phyloP scores from a whole-genome alignment of 371 early-diverging fungal species.

The Coemansia sp. region DNA sequence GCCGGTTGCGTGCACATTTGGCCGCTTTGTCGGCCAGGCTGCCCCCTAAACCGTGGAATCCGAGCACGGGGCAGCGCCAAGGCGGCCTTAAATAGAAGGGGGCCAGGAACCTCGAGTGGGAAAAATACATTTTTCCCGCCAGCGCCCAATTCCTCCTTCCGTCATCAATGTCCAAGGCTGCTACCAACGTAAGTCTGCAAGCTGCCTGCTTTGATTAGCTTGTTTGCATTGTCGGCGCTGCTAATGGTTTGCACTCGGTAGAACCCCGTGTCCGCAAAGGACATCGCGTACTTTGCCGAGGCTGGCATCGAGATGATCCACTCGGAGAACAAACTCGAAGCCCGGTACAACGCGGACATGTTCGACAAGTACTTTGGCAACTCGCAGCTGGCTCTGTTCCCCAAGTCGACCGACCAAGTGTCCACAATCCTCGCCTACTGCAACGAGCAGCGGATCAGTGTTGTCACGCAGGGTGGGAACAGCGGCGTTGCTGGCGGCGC shows the following conservation, averaged over 20 bases:
- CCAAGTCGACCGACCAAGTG: slow-evolving; percentile 85
- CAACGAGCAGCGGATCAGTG: slow-evolving; percentile 72
- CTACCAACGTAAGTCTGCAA: not conserved
- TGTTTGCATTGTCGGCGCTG: not conserved
- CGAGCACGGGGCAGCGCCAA: too few relatives aligned
- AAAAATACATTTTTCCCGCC: not conserved
- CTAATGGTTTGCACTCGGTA: not conserved
- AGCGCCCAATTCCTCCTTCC: not conserved
- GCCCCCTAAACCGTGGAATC: not conserved
- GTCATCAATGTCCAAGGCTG: not conserved
- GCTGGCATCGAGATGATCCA: slow-evolving; percentile 24
- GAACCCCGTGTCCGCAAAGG: slow-evolving; percentile 20
- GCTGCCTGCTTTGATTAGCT: not conserved
- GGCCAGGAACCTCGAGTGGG: not conserved
- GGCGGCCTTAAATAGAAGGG: not conserved
- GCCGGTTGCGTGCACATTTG: not conserved
- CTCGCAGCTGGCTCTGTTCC: slow-evolving; percentile 75
- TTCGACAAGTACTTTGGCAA: slow-evolving; percentile 85
- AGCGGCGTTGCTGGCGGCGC: slow-evolving; percentile 89
- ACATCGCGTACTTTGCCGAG: slow-evolving; percentile 25
- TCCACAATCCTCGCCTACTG: slow-evolving; percentile 84
- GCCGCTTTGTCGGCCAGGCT: not conserved
- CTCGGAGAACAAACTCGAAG: slow-evolving; percentile 18
- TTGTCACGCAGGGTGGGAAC: slow-evolving; percentile 97
- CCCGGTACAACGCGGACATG: slow-evolving; percentile 80